Base-by-base conservation (phyloP, 371 early-diverging fungal genomes). In the Lichtheimia corymbifera region DNA sequence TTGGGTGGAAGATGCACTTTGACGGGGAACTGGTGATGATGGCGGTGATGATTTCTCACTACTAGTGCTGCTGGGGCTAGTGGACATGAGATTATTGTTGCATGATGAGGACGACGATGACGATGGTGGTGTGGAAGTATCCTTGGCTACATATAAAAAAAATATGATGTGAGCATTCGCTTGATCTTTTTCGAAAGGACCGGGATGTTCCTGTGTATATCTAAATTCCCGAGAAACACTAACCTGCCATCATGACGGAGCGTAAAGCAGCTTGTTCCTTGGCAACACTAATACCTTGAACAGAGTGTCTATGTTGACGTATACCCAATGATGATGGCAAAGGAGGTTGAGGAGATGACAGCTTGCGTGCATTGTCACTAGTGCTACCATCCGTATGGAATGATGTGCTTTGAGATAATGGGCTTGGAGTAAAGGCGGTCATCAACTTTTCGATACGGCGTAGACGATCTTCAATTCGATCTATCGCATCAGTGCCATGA, bases 391-490 rank as follows among this genome's bases (percentile, higher is more conserved):
- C 28, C 2, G 55, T 22, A 22, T 47, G n/a, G 17, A 20, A 30
- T 18, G 35, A 30, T 24, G 43, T 55, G 13, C 20, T 55, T 27
- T 47, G 47, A 5, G 56, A 25, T n/a, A 63, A 35, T 27, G 63
- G 63, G 52, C 63, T 63, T 22, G 80, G 80, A 3, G 73, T 68
- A 57, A 81, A 78, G 4, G 79, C 82, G 11, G 78, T 71, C 78
- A 81, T 77, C 9, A 81, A 61, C 53, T 66, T 67, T 50, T 81
- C 82, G 15, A 81, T 81, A 17, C 78, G 63, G 35, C 71, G 63
- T 11, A 81, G 58, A n/a, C 82, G 70, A 58, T 81, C 82, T 52
- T 81, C 78, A 12, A 80, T 80, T 49, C 77, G 63, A 55, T 80
- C 80, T 53, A 81, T 77, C 13, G 82, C 59, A 66, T 74, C 45